Conservation (phyloP, 1,284 basidiomycete genomes). For the Rhodotorula sp. region DNA sequence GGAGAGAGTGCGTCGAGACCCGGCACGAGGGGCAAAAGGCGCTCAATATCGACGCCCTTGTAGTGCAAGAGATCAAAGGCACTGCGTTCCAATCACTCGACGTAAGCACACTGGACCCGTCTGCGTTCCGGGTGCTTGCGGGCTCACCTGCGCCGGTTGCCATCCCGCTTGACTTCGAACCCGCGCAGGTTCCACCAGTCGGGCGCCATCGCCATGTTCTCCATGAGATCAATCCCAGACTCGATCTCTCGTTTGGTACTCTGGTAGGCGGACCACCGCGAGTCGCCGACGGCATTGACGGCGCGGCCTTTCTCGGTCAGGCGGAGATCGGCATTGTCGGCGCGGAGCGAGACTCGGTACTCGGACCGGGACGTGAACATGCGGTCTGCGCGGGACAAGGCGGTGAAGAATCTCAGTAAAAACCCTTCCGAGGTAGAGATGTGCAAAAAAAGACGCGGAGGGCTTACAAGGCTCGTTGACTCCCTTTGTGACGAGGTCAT, state of each 20-base stretch:
- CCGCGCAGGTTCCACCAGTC: constrained; percentile 47
- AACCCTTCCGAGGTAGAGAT: background rate
- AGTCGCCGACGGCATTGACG: constrained; percentile 62
- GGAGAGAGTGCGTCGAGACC: constrained; percentile 58
- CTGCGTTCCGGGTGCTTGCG: background rate
- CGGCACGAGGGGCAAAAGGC: constrained; percentile 59
- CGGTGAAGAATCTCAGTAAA: background rate
- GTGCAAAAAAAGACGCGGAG: background rate
- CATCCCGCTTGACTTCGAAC: constrained; percentile 47
- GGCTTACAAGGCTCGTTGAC: constrained; percentile 71
- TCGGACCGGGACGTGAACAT: constrained; percentile 91
- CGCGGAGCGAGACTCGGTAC: constrained; percentile 78
- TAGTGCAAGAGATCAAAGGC: constrained; percentile 73
- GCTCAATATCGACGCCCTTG: constrained; percentile 57
- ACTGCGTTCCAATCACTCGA: constrained; percentile 49
- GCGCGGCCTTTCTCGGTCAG: constrained; percentile 65
- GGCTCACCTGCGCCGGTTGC: constrained; percentile 43
- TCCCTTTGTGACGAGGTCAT: constrained; percentile 81
- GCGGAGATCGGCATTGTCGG: constrained; percentile 81
- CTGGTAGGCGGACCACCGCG: constrained; percentile 61
- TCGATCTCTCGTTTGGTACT: constrained; percentile 57
- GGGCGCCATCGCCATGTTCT: constrained; percentile 46
- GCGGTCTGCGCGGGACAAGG: constrained; percentile 59
- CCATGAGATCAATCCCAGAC: constrained; percentile 57
- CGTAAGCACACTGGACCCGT: background rate